phyloP scores from a whole-genome alignment of 805 yeast species.

The Pachysolen tannophilus region DNA sequence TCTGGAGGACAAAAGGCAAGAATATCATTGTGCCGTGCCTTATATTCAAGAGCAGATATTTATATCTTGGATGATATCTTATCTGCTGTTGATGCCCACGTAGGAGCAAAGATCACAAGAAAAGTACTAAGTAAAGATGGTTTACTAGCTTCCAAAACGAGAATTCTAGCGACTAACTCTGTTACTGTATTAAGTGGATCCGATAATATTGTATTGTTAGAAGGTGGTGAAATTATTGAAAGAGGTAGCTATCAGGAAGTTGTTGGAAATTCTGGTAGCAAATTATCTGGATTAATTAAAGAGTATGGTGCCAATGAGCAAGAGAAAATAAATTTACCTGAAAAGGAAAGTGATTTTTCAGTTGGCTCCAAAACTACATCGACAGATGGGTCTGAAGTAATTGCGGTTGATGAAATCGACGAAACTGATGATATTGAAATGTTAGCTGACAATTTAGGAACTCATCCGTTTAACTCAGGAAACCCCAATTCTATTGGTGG shows the following conservation, averaged over 20 bases:
- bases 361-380: no score
- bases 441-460: neutral
- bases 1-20: slow-evolving; percentile 99
- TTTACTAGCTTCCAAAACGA: slow-evolving; percentile 41
- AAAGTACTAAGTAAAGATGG: slow-evolving; percentile 39
- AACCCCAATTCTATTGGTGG: no score
- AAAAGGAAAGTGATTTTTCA: neutral
- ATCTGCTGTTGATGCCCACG: slow-evolving; percentile 97
- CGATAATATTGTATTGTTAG: slow-evolving; percentile 50
- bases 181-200: slow-evolving; percentile 49
- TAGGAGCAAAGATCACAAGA: slow-evolving; percentile 74
- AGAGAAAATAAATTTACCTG: neutral
- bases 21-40: slow-evolving; percentile 89
- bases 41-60: slow-evolving; percentile 87
- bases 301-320: slow-evolving; percentile 30
- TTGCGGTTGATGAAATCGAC: neutral
- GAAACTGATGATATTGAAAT: neutral
- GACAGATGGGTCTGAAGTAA: no score
- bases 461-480: no score
- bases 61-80: slow-evolving; percentile 86
- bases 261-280: slow-evolving; percentile 11
- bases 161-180: slow-evolving; percentile 51
- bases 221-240: slow-evolving; percentile 47
- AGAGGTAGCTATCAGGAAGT: slow-evolving; percentile 38
- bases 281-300: slow-evolving; percentile 26